Percentiles rank a stretch among this genome's conserved stretches.
phyloP scores from a whole-genome alignment of 768 basidiomycete genomes.

The Pisolithus albus region DNA sequence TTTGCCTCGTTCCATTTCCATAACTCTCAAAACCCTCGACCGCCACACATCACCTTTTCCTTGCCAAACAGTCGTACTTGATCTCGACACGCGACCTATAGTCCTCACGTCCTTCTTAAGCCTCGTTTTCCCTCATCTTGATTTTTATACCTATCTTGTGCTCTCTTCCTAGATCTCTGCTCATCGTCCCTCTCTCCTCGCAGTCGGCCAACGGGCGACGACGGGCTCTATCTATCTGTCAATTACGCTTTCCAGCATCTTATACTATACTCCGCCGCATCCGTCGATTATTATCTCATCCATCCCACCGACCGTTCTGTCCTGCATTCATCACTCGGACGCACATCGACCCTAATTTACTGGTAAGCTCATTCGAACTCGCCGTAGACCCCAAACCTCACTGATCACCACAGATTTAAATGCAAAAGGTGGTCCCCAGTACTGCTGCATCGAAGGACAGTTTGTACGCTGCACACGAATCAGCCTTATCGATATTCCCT shows the following conservation, averaged over 20 bases:
- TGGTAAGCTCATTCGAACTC: slow-evolving; percentile 27
- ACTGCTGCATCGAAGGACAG: slow-evolving; percentile 35
- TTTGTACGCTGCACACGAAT: slow-evolving; percentile 32
- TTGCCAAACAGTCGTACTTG: slow-evolving; percentile 22
- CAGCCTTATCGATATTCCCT: slow-evolving; percentile 26
- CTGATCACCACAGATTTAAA: slow-evolving; percentile 42
- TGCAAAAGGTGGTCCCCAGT: slow-evolving; percentile 65
- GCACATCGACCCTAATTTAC: slow-evolving; percentile 40
- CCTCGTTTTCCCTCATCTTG: slow-evolving; percentile 38
- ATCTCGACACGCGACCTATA: slow-evolving; percentile 34
- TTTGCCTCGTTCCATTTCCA: slow-evolving; percentile 49
- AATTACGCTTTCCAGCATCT: slow-evolving; percentile 34
- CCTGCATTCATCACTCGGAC: slow-evolving; percentile 40
- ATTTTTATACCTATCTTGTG: slow-evolving; percentile 54
- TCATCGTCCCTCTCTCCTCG: slow-evolving; percentile 29
- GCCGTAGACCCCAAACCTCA: slow-evolving; percentile 19
- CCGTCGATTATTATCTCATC: slow-evolving; percentile 44
- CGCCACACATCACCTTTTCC: slow-evolving; percentile 26
- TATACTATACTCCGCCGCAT: slow-evolving; percentile 36
- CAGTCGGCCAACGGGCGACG: slow-evolving; percentile 33
- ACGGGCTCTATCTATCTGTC: slow-evolving; percentile 32
- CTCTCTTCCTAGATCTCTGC: slow-evolving; percentile 33
- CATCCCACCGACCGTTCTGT: slow-evolving; percentile 39
- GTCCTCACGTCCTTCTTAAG: slow-evolving; percentile 55
- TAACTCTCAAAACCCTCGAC: slow-evolving; percentile 32